A percentile compares a stretch with the other conserved stretches of the same genome.
Conservation (phyloP, 345 rosid species). For the Boechera retrofracta region DNA sequence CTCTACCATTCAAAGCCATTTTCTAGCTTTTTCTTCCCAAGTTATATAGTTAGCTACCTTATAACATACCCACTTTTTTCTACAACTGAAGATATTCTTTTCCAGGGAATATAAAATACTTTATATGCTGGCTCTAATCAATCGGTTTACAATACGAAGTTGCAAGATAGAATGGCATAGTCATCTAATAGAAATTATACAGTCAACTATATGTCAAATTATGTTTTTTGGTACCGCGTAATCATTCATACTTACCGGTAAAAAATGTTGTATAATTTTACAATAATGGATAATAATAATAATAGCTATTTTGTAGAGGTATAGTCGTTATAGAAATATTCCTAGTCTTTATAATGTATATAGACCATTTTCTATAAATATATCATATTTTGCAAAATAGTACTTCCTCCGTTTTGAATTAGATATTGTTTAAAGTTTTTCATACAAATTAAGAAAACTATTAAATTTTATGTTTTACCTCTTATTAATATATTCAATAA, state of each 20-base stretch:
- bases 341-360: not conserved
- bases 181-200: not conserved
- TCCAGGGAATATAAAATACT: not conserved
- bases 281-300: not conserved
- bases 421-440: too few species aligned
- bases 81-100: not conserved
- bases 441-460: too few species aligned
- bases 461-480: too few species aligned
- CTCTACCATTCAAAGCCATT: not conserved
- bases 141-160: not conserved
- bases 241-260: not conserved
- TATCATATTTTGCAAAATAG: too few species aligned
- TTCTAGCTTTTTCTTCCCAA: too few species aligned
- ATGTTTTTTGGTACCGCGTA: not conserved
- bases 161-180: not conserved
- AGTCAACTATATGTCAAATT: not conserved
- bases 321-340: not conserved
- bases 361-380: not conserved
- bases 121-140: not conserved
- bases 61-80: not conserved
- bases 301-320: not conserved
- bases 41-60: too few species aligned
- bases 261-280: not conserved
- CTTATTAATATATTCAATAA: too few species aligned
- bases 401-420: too few species aligned